phyloP scores from a whole-genome alignment of 129 eudicot genomes.

The Heracleum sosnowskyi region DNA sequence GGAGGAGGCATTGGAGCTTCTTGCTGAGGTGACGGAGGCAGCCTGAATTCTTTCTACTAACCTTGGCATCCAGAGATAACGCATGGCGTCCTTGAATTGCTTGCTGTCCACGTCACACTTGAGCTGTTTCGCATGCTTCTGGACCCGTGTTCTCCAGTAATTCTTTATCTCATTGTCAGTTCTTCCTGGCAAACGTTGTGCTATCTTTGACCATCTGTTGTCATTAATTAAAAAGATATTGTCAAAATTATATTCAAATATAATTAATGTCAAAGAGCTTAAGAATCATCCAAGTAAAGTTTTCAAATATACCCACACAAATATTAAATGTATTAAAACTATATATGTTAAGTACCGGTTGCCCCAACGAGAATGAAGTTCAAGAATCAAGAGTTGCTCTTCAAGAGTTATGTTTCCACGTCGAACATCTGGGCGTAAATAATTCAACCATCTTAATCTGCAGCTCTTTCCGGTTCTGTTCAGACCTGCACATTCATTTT shows the following conservation, averaged over 20 bases:
- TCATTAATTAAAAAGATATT: neutral
- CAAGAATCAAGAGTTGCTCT: conserved; percentile 88
- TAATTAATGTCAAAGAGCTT: neutral
- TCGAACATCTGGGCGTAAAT: conserved; percentile 82
- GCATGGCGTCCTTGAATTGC: conserved; percentile 92
- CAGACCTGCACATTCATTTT: conserved; percentile 33
- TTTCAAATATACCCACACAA: no score
- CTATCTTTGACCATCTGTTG: conserved; percentile 75
- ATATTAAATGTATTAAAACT: neutral
- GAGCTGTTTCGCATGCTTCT: conserved; percentile 86
- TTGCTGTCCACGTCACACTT: conserved; percentile 96
- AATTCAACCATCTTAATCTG: conserved; percentile 79
- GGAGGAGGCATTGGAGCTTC: conserved; percentile 16
- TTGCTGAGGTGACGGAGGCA: conserved; percentile 35
- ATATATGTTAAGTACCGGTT: conserved; percentile 43
- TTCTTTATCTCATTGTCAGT: conserved; percentile 88
- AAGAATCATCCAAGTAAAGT: neutral
- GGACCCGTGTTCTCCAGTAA: conserved; percentile 83
- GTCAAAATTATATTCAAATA: neutral
- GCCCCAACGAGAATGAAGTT: conserved; percentile 97
- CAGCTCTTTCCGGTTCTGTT: conserved; percentile 93
- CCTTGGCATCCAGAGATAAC: conserved; percentile 95
- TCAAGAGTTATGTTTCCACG: conserved; percentile 90
- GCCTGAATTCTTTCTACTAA: conserved; percentile 83
- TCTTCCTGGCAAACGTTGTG: conserved; percentile 86